These are phyloP conservation scores for Bocquillonia castaneifolia DNA, from an alignment of 441 rosid species.

Conservation along the genomic window DNA sequence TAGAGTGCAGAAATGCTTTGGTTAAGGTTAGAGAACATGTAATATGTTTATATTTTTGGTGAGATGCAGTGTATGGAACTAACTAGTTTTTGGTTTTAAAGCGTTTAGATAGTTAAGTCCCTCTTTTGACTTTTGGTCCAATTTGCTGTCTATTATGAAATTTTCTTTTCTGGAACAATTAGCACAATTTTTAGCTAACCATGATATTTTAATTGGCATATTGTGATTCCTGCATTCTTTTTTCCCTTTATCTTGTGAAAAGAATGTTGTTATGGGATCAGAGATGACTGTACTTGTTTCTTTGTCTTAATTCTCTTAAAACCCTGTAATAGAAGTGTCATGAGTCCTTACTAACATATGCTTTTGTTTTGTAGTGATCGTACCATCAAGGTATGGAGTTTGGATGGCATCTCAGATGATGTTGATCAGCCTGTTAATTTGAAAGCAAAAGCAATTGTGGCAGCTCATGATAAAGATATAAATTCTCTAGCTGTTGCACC, in stretches of 20 bases:
- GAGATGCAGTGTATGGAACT: neutral
- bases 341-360: constrained; percentile 14
- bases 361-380: constrained; percentile 57
- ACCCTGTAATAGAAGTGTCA: neutral
- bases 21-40: neutral
- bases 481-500: constrained; percentile 88
- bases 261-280: neutral
- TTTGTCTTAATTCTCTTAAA: neutral
- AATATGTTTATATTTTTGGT: neutral
- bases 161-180: neutral
- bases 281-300: too few relatives aligned
- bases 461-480: constrained; percentile 91
- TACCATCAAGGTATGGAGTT: constrained; percentile 87
- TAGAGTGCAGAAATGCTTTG: neutral
- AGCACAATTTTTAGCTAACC: neutral
- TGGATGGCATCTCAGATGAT: constrained; percentile 57
- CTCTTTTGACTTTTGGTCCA: neutral
- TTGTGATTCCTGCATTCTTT: neutral
- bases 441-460: constrained; percentile 84
- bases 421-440: constrained; percentile 53
- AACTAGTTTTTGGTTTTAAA: neutral
- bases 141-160: neutral
- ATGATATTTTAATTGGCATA: neutral
- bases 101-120: neutral
- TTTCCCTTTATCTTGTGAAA: neutral